These are phyloP conservation scores for Myriosclerotinia curreyana DNA, from an alignment of 2,329 filamentous ascomycete genomes.

Conservation along the genomic window DNA sequence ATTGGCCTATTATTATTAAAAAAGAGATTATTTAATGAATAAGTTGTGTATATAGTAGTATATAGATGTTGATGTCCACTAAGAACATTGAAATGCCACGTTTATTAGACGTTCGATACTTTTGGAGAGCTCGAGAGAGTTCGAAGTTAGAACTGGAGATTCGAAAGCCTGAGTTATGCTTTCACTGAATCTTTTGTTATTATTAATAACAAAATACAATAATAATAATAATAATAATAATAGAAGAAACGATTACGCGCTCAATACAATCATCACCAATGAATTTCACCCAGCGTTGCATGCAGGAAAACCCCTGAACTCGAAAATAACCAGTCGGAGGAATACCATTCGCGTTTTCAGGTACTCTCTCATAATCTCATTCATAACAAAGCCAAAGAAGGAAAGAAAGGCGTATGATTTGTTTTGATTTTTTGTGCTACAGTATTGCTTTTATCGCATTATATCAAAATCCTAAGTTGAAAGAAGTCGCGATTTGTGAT, in stretches of 20 bases:
- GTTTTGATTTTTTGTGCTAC: slow-evolving; percentile 21
- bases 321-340: slow-evolving; percentile 30
- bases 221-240: too few relatives aligned
- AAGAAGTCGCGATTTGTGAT: slow-evolving; percentile 10
- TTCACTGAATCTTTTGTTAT: too few relatives aligned
- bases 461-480: slow-evolving; percentile 3
- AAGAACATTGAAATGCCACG: too few relatives aligned
- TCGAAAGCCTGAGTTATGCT: too few relatives aligned
- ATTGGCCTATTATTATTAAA: too few relatives aligned
- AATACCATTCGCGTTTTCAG: slow-evolving; percentile 31
- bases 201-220: too few relatives aligned
- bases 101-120: too few relatives aligned
- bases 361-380: slow-evolving; percentile 15
- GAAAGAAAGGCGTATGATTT: slow-evolving; percentile 30
- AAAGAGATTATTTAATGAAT: too few relatives aligned
- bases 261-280: slow-evolving; percentile 29
- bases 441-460: not conserved
- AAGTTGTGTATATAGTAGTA: too few relatives aligned
- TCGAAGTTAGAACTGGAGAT: too few relatives aligned
- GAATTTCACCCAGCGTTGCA: not conserved
- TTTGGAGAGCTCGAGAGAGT: too few relatives aligned
- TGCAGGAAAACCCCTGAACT: slow-evolving; percentile 22
- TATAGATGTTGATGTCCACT: too few relatives aligned
- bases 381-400: slow-evolving; percentile 33
- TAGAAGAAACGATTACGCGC: slow-evolving; percentile 36